Conservation (phyloP, 805 yeast genomes). For the Maudiozyma pseudohumilis region DNA sequence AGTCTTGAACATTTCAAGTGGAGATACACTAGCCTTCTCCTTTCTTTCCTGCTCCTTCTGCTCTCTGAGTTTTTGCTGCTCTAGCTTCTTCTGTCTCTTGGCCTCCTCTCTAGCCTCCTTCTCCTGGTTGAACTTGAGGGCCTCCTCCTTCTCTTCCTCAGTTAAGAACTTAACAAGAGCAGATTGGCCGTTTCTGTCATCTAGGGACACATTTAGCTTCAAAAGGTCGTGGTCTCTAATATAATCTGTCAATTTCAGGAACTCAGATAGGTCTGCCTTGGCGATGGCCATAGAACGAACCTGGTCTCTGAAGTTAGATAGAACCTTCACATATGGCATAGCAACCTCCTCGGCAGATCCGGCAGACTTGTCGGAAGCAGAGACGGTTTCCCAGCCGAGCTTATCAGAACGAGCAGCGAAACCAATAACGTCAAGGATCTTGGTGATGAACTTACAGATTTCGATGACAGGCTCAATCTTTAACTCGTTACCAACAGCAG, state of each 20-base stretch:
- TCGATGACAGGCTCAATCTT: conserved; percentile 58
- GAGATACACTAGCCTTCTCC: conserved; percentile 59
- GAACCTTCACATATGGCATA: conserved; percentile 69
- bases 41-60: conserved; percentile 52
- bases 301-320: conserved; percentile 72
- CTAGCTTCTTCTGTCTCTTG: conserved; percentile 37
- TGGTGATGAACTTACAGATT: conserved; percentile 59
- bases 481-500: conserved; percentile 40
- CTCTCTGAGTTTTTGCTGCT: conserved; percentile 45
- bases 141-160: conserved; percentile 55
- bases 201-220: conserved; percentile 71
- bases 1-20: conserved; percentile 64
- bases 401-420: conserved; percentile 58
- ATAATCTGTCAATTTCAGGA: conserved; percentile 63
- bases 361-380: conserved; percentile 8
- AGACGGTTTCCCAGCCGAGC: conserved; percentile 68
- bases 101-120: conserved; percentile 38
- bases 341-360: conserved; percentile 51
- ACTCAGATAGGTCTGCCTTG: conserved; percentile 38
- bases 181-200: conserved; percentile 75
- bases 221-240: conserved; percentile 65
- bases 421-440: conserved; percentile 64
- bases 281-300: conserved; percentile 69
- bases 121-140: conserved; percentile 45
- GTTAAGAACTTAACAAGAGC: conserved; percentile 78